phyloP scores from a whole-genome alignment of 164 flowering plant genomes.

The Protea cynaroides region DNA sequence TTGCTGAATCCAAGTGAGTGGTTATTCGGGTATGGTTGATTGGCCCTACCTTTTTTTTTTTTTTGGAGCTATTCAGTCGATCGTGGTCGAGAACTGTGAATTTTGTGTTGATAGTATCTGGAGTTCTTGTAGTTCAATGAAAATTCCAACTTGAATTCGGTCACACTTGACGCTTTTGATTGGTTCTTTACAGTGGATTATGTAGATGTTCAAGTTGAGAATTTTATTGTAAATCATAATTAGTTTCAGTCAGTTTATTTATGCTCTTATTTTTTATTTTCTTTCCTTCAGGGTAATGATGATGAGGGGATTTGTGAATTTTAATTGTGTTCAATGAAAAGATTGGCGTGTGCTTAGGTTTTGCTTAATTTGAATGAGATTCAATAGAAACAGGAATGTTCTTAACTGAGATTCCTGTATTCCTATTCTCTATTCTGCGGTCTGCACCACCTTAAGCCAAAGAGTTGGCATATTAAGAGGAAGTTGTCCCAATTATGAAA shows the following conservation, averaged over 20 bases:
- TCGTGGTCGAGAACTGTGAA: neutral
- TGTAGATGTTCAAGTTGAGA: neutral
- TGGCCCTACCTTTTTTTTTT: slow-evolving; percentile 3
- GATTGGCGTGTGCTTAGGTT: too few relatives aligned
- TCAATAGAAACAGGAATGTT: too few relatives aligned
- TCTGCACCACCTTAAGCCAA: too few relatives aligned
- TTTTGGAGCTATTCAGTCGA: neutral
- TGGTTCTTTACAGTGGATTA: neutral
- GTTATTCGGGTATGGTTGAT: slow-evolving; percentile 1
- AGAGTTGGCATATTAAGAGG: too few relatives aligned
- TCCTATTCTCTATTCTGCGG: too few relatives aligned
- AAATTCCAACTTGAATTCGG: neutral
- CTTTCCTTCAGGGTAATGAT: too few relatives aligned
- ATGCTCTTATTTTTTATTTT: too few relatives aligned
- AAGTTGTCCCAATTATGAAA: too few relatives aligned
- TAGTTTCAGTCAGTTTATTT: neutral
- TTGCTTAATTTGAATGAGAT: too few relatives aligned
- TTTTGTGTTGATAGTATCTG: neutral
- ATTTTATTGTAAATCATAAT: neutral
- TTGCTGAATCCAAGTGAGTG: slow-evolving; percentile 19
- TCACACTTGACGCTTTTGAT: neutral
- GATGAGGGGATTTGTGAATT: too few relatives aligned
- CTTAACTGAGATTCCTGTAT: too few relatives aligned
- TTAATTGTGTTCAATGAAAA: too few relatives aligned
- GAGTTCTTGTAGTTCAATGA: neutral